These are phyloP conservation scores for Yarrowia divulgata DNA, from an alignment of 805 yeast species.

Conservation along the genomic window DNA sequence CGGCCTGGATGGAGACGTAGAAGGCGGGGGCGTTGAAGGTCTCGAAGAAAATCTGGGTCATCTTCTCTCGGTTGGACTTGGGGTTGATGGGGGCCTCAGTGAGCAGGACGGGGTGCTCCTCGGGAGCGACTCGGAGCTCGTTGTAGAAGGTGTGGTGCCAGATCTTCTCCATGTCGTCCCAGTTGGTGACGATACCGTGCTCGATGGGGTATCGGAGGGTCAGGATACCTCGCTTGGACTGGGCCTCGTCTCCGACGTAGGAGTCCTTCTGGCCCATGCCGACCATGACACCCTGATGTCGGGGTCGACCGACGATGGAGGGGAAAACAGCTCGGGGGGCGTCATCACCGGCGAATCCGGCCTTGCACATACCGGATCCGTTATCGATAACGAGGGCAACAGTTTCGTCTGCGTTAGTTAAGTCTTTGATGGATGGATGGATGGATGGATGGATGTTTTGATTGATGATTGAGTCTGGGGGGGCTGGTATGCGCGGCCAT, in stretches of 20 bases:
- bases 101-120: constrained; percentile 98
- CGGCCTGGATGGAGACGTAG: constrained; percentile 99
- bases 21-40: constrained; percentile 99
- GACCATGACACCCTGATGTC: constrained; percentile 99
- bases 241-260: constrained; percentile 99
- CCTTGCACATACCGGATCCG: constrained; percentile 99
- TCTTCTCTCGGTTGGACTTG: constrained; percentile 99
- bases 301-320: constrained; percentile 99
- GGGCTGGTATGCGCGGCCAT: constrained; percentile 16
- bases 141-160: constrained; percentile 99
- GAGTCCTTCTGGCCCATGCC: constrained; percentile 99
- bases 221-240: constrained; percentile 99
- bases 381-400: constrained; percentile 84
- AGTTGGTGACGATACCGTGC: constrained; percentile 99
- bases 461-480: background rate
- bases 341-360: constrained; percentile 99
- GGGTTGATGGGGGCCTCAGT: constrained; percentile 99
- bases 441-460: constrained; percentile 2
- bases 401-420: constrained; percentile 47
- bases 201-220: constrained; percentile 98
- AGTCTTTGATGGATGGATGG: constrained; percentile 8
- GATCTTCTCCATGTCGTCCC: constrained; percentile 99
- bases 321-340: constrained; percentile 99
- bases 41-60: constrained; percentile 99
- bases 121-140: constrained; percentile 99